Base-by-base conservation (phyloP, 768 basidiomycete species). In the Zangia roseola region DNA sequence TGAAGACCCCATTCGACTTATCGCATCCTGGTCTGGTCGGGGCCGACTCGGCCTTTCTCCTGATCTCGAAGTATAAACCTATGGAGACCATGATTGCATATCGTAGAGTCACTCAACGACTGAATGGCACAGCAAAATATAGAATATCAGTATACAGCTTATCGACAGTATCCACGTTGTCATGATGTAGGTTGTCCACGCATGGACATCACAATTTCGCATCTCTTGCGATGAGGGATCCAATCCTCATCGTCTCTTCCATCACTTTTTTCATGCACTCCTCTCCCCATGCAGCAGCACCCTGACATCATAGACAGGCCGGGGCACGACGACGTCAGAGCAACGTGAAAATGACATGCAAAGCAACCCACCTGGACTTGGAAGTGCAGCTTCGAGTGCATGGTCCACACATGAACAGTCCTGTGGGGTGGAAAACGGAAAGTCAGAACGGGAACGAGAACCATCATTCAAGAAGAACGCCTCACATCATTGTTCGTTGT, bases 211-310 rank as follows among this genome's bases (percentile, higher is more conserved):
- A 31, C 31, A 31, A 31, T 16, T 31, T 31, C 7, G 31, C 31
- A 9, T 31, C 31, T 31, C 48, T 49, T 16, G 46, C n/a, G 12
- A 58, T 23, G 14, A 61, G 59, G 8, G 21, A 17, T 4, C 23
- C 58, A 12, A 60, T 61, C 19, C 59, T 54, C 12, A 56, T 12
- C 0, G 21, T 61, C 28, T 60, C 58, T 5, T 60, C 49, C 4
- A 60, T 37, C 41, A 60, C 2, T 19, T 24, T 46, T 28, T 42
- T 46, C 1, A 58, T 58, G 24, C 46, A 49, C 28, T 54, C 55
- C 33, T 57, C 55, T 21, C 59, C 58, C 58, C 59, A 61, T 5
- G 55, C 58, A 14, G 55, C 49, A 20, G 55, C 48, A 6, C 55
- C 58, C 58, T 60, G n/a, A 31, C 34, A 43, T 39, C 12, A 25